A percentile compares a stretch with the other conserved stretches of the same genome.
phyloP scores from a whole-genome alignment of 805 yeast species.

The Candida tibetensis region DNA sequence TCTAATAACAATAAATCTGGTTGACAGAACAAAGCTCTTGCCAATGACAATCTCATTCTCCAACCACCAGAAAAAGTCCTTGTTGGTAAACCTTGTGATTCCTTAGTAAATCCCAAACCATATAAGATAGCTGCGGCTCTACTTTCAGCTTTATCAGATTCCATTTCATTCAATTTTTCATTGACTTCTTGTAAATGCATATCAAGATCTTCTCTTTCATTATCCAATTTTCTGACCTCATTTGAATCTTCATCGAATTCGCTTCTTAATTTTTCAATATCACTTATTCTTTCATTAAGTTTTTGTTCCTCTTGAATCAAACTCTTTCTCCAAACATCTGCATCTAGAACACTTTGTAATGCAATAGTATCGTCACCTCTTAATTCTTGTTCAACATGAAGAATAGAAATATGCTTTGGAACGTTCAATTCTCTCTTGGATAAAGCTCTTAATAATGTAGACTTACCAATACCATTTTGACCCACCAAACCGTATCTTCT shows the following conservation, averaged over 20 bases:
- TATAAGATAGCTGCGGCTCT: constrained; percentile 90
- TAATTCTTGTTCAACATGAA: constrained; percentile 97
- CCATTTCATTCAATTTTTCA: constrained; percentile 87
- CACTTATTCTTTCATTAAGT: constrained; percentile 69
- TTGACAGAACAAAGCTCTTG: constrained; percentile 95
- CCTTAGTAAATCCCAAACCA: constrained; percentile 92
- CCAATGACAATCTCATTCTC: constrained; percentile 99
- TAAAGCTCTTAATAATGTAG: constrained; percentile 85
- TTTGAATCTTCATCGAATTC: constrained; percentile 71
- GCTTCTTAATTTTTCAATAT: constrained; percentile 63
- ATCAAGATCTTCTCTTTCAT: constrained; percentile 86
- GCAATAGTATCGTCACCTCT: constrained; percentile 91
- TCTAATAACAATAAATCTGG: constrained; percentile 91
- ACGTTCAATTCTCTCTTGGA: constrained; percentile 91
- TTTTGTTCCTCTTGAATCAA: constrained; percentile 72
- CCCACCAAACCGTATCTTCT: constrained; percentile 97
- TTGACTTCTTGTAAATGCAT: constrained; percentile 72
- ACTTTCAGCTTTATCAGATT: constrained; percentile 95
- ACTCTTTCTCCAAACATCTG: constrained; percentile 98
- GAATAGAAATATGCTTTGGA: constrained; percentile 91
- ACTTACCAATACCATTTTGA: constrained; percentile 99
- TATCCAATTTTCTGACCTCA: constrained; percentile 76
- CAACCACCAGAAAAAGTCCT: constrained; percentile 98
- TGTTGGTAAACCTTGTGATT: constrained; percentile 78
- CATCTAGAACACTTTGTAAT: constrained; percentile 93